Base-by-base conservation (phyloP, 345 rosid species). In the Chamaenerion angustifolium region DNA sequence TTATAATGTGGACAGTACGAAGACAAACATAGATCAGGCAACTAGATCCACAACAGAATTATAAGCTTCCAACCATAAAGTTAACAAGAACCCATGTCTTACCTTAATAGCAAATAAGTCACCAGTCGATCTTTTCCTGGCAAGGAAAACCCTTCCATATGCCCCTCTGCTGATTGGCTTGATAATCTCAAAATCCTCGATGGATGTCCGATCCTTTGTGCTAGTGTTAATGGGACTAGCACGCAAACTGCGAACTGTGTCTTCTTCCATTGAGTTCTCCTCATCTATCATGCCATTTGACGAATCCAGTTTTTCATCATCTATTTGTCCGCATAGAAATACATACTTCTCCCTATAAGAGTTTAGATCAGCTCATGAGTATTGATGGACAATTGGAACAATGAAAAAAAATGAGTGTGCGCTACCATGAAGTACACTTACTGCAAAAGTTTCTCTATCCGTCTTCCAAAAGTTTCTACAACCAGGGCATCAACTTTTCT, bases 81-180 rank as follows among this genome's bases (percentile, higher is more conserved):
- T 13, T 8, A 54, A 12, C 11, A 15, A 43, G 47, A 23, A 37
- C 19, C 8, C 12, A 6, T 10, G 11, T 10, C 76, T 54, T 48
- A 90, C 98, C 89, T 87, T 87, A 69, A 92, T 84, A 14, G 98
- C 98, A 59, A 92, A 92, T 49, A 81, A 71, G 67, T 92, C 98
- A 46, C 96, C 98, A 0, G 96, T 92, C 42, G 92, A 77, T 66
- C 95, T 78, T 70, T 92, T 92, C 57, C 69, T 76, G 35, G 98
- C 79, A 54, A 92, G 96, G 63, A 87, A 87, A 55, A 92, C 96
- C 62, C 95, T 71, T 54, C 98, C 98, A 61, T 75, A 92, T 61
- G 96, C 96, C 61, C 98, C 98, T 27, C 86, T 76, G 69, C 98
- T 92, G 58, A 92, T 84, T 52, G 98, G 98, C 76, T 87, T 92